Percentiles rank a stretch among this genome's conserved stretches.
Conservation (phyloP, 1,284 basidiomycete species). For the Vanrija humicola region DNA sequence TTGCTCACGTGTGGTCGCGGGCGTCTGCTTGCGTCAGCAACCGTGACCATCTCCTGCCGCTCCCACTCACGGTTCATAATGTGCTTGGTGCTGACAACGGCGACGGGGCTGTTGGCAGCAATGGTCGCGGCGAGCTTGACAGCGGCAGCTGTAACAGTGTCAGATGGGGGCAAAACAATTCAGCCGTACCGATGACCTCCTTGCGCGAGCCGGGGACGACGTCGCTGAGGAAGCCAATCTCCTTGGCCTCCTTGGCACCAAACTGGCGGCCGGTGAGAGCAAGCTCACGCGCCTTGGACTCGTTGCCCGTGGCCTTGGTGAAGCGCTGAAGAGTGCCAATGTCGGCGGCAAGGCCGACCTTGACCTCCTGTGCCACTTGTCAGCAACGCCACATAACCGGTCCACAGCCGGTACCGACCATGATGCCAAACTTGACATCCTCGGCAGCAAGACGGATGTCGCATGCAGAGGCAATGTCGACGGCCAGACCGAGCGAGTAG, state of each 20-base stretch:
- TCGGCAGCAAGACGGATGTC: slow-evolving; percentile 74
- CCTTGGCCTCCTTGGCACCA: slow-evolving; percentile 62
- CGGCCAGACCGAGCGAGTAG: slow-evolving; percentile 64
- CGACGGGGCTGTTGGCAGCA: slow-evolving; percentile 75
- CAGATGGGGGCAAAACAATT: neutral
- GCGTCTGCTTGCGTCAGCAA: slow-evolving; percentile 53
- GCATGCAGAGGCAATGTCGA: slow-evolving; percentile 71
- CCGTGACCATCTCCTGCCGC: neutral
- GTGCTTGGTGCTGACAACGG: slow-evolving; percentile 75
- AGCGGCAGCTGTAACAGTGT: slow-evolving; percentile 54
- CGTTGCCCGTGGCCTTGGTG: slow-evolving; percentile 75
- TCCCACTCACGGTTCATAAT: slow-evolving; percentile 52
- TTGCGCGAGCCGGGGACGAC: slow-evolving; percentile 65
- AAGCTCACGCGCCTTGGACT: slow-evolving; percentile 72
- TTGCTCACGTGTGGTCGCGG: slow-evolving; percentile 65
- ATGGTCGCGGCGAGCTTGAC: slow-evolving; percentile 65
- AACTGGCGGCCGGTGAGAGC: slow-evolving; percentile 75
- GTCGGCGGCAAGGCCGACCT: slow-evolving; percentile 84
- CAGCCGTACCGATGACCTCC: slow-evolving; percentile 48
- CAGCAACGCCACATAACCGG: neutral
- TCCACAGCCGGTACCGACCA: slow-evolving; percentile 52
- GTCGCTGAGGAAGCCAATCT: slow-evolving; percentile 71
- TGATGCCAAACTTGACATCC: slow-evolving; percentile 67
- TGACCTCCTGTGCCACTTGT: slow-evolving; percentile 64
- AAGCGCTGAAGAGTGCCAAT: slow-evolving; percentile 83